A percentile compares a stretch with the other conserved stretches of the same genome.
Evolutionary conservation across 2,329 filamentous ascomycete species (phyloP).

Genomic region (Scedosporium aurantiacum): DNA sequence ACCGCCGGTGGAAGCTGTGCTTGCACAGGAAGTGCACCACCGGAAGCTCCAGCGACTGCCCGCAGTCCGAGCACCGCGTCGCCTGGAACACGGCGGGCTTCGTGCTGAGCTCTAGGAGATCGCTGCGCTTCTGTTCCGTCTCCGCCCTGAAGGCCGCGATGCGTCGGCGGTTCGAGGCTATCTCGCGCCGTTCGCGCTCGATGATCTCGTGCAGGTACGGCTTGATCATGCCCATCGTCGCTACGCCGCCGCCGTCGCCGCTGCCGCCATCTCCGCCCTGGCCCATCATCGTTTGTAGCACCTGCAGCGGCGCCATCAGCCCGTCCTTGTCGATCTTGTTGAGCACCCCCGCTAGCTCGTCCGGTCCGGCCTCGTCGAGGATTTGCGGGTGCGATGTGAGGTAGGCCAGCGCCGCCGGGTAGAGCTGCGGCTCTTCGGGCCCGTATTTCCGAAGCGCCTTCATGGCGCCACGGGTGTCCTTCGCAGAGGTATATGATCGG

Average conservation of each 20-base stretch:
- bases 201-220: conserved; percentile 84
- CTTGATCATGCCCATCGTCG: conserved; percentile 97
- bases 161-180: conserved; percentile 65
- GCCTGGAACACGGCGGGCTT: conserved; percentile 87
- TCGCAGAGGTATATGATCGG: conserved; percentile 84
- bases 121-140: conserved; percentile 66
- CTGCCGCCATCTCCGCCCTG: conserved; percentile 21
- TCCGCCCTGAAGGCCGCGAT: conserved; percentile 77
- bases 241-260: conserved; percentile 43
- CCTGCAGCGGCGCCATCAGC: conserved; percentile 90
- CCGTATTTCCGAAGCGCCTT: conserved; percentile 87
- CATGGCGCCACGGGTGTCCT: conserved; percentile 84
- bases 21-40: conserved; percentile 95
- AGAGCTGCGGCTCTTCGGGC: conserved; percentile 78
- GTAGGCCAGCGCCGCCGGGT: conserved; percentile 84
- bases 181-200: conserved; percentile 76
- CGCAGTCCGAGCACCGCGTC: conserved; percentile 77
- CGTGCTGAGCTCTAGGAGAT: conserved; percentile 63
- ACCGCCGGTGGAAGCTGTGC: conserved; percentile 91
- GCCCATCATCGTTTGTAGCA: conserved; percentile 82
- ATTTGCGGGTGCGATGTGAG: conserved; percentile 77
- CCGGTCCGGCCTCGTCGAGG: conserved; percentile 70
- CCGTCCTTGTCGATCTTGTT: conserved; percentile 81
- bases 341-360: conserved; percentile 71
- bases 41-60: conserved; percentile 67